Base-by-base conservation (phyloP, 2,329 filamentous ascomycete species). In the Metarhizium anisopliae region DNA sequence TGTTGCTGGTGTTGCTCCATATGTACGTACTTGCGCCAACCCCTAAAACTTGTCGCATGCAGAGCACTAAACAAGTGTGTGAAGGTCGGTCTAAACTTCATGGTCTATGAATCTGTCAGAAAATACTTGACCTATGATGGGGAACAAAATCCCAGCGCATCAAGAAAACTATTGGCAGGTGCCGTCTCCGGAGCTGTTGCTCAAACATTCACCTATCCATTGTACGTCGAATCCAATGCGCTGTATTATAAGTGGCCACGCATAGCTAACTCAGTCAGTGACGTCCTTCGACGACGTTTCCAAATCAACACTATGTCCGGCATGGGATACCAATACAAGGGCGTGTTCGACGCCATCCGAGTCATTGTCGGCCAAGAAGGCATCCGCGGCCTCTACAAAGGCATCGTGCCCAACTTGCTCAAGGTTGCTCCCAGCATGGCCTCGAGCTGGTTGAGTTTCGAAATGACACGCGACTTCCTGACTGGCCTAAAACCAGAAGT, bases 251-350 rank as follows among this genome's bases (percentile, higher is more conserved):
- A 13, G 50, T 18, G 50, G 25, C 32, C 10, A 29, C 4, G 6
- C 43, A 63, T 59, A 64, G 67, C 58, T 67, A 35, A 53, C 14
- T 10, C 18, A 5, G 51, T 13, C 8, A 94, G 90, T 68, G 92
- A 96, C 68, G 93, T 99, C 2, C 79, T 99, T 55, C 89, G 94
- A 36, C 85, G 94, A 58, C 84, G 94, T 52, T 99, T 99, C 70
- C 94, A 99, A 69, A 94, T 99, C 75, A 99, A 99, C 73, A 96
- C 94, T 54, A 99, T 99, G 94, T 90, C 89, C 51, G 94, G 94
- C 53, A 93, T 99, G 85, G 94, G 94, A 52, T 97, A 96, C 73
- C 84, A 93, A 69, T 99, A 99, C 76, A 91, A 89, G 66, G 87
- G 86, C 6, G 86, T 99, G 47, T 79, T 83, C 59, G 90, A 96